phyloP scores from a whole-genome alignment of 75 land plant genomes.

The Selaginella moellendorffii region DNA sequence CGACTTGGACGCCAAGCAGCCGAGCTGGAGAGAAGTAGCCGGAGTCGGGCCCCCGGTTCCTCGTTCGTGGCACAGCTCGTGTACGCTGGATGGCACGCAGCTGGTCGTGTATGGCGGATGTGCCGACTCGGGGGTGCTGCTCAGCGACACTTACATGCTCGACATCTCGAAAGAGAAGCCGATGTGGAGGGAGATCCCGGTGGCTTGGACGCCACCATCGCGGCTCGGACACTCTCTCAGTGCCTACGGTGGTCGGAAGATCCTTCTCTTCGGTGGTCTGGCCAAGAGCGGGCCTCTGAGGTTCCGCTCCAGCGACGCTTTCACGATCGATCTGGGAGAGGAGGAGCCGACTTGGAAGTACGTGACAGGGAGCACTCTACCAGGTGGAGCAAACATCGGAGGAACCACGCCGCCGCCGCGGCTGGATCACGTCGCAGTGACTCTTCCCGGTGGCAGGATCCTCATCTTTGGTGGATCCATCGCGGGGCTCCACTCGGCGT shows the following conservation, averaged over 20 bases:
- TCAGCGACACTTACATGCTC: constrained; percentile 68
- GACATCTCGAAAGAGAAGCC: constrained; percentile 68
- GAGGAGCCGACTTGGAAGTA: constrained; percentile 58
- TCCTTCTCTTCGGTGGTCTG: constrained; percentile 75
- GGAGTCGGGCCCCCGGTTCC: constrained; percentile 62
- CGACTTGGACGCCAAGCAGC: constrained; percentile 69
- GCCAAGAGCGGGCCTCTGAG: constrained; percentile 61
- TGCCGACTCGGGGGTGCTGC: constrained; percentile 74
- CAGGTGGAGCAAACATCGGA: constrained; percentile 43
- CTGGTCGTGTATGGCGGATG: constrained; percentile 79
- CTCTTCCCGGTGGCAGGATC: constrained; percentile 67
- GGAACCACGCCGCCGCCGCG: constrained; percentile 59
- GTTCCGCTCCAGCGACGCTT: constrained; percentile 58
- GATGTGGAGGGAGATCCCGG: constrained; percentile 60
- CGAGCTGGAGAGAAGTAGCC: constrained; percentile 62
- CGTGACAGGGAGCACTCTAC: constrained; percentile 39
- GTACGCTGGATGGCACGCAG: constrained; percentile 73
- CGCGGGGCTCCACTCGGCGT: constrained; percentile 67
- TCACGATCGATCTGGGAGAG: constrained; percentile 57
- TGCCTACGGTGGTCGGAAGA: constrained; percentile 47
- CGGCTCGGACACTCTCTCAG: constrained; percentile 61
- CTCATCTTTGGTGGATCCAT: constrained; percentile 74
- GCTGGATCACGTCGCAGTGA: constrained; percentile 74
- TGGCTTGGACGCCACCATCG: constrained; percentile 59
- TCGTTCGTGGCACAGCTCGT: constrained; percentile 83